phyloP scores from a whole-genome alignment of 1,284 basidiomycete species.

The Naganishia albida region DNA sequence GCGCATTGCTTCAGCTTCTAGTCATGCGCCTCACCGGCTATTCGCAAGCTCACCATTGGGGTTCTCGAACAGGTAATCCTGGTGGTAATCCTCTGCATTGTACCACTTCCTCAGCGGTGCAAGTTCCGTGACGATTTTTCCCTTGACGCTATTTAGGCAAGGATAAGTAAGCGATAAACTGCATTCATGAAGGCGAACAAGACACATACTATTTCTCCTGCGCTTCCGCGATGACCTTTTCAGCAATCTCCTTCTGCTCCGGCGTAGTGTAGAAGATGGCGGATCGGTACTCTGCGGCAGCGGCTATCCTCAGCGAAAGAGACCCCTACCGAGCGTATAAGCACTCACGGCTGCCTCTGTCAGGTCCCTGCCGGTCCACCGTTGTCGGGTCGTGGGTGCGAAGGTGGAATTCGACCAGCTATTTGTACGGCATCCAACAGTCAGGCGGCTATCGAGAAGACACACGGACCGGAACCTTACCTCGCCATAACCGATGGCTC shows the following conservation, averaged over 20 bases:
- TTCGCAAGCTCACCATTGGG: conserved; percentile 42
- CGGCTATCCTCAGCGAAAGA: conserved; percentile 17
- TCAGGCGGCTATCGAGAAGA: too few species aligned
- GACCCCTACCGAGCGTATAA: not conserved
- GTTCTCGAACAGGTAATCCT: conserved; percentile 75
- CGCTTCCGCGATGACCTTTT: conserved; percentile 78
- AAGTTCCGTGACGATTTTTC: conserved; percentile 76
- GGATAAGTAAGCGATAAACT: not conserved
- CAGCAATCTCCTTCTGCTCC: conserved; percentile 74
- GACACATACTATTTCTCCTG: conserved; percentile 69
- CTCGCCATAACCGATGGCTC: conserved; percentile 73
- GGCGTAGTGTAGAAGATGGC: conserved; percentile 81
- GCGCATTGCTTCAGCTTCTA: not conserved
- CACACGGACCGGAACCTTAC: too few species aligned
- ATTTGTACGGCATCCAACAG: too few species aligned
- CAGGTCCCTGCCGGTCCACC: conserved; percentile 72
- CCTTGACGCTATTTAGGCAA: conserved; percentile 60
- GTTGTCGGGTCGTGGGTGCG: conserved; percentile 94
- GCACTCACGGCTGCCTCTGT: conserved; percentile 72
- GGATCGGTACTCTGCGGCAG: conserved; percentile 77
- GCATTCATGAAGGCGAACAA: not conserved
- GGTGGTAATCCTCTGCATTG: conserved; percentile 81
- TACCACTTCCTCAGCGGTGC: conserved; percentile 69
- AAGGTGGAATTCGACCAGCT: conserved; percentile 77
- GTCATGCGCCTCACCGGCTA: conserved; percentile 29